A percentile compares a stretch with the other conserved stretches of the same genome.
phyloP scores from a whole-genome alignment of 2,329 filamentous ascomycete genomes.

The Thermoascus crustaceus region DNA sequence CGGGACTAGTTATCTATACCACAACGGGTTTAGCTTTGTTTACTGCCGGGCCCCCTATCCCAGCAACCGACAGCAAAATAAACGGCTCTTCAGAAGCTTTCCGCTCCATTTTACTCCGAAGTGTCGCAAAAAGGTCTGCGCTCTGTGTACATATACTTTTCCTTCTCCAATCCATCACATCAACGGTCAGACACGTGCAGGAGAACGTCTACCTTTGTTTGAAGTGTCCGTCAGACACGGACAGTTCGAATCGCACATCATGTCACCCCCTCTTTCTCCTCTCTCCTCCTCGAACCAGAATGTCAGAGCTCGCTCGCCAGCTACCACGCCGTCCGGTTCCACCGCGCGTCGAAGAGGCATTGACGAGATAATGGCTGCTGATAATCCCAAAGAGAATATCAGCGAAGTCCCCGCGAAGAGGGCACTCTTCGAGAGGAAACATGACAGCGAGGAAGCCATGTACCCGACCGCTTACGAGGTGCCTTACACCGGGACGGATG shows the following conservation, averaged over 20 bases:
- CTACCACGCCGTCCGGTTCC: slow-evolving; percentile 11
- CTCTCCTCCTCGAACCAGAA: slow-evolving; percentile 36
- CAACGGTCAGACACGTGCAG: no score
- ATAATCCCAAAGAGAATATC: slow-evolving; percentile 17
- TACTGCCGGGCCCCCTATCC: slow-evolving; percentile 16
- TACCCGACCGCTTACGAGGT: slow-evolving; percentile 12
- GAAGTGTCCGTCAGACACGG: no score
- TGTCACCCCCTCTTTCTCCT: slow-evolving; percentile 33
- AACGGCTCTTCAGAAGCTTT: no score
- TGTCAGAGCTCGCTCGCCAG: slow-evolving; percentile 26
- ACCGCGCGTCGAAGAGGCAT: slow-evolving; percentile 10
- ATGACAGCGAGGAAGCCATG: slow-evolving; percentile 9
- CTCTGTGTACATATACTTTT: no score
- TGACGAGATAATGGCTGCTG: slow-evolving; percentile 11
- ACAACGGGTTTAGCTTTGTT: slow-evolving; percentile 22
- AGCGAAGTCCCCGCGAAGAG: slow-evolving; percentile 20
- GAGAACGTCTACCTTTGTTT: no score
- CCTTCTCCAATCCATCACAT: no score
- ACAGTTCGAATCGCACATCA: slow-evolving; percentile 20
- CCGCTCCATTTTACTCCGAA: no score
- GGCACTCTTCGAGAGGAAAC: slow-evolving; percentile 11
- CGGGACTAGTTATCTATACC: background rate
- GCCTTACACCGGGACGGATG: slow-evolving; percentile 11
- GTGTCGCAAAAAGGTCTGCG: no score
- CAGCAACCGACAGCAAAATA: slow-evolving; percentile 18